A percentile compares a stretch with the other conserved stretches of the same genome.
Conservation (phyloP, 139 green algal species). For the Raphidocelis subcapitata region DNA sequence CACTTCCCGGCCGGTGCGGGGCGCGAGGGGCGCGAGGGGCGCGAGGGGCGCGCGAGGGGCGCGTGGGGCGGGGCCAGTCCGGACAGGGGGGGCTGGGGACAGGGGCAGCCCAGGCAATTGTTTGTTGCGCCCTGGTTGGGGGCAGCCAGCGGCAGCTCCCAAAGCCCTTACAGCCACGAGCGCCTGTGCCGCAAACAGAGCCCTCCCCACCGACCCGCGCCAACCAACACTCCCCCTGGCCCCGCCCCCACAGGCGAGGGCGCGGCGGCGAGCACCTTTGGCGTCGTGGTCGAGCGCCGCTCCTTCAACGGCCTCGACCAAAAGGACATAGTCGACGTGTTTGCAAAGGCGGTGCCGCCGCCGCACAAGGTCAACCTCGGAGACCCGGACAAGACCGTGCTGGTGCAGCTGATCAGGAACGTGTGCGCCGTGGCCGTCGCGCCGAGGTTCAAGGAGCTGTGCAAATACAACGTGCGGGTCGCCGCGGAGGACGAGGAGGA, state of each 20-base stretch:
- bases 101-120: too few relatives aligned
- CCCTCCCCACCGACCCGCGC: too few relatives aligned
- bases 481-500: slow-evolving; percentile 34
- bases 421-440: slow-evolving; percentile 35
- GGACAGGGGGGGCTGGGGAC: too few relatives aligned
- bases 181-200: too few relatives aligned
- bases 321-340: slow-evolving; percentile 42
- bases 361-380: slow-evolving; percentile 59
- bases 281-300: slow-evolving; percentile 57
- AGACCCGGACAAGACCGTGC: slow-evolving; percentile 28
- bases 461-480: slow-evolving; percentile 40
- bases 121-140: too few relatives aligned
- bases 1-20: slow-evolving; percentile 36
- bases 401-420: slow-evolving; percentile 56
- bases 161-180: too few relatives aligned
- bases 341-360: slow-evolving; percentile 39
- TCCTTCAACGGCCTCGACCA: slow-evolving; percentile 41
- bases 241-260: slow-evolving; percentile 9
- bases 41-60: too few relatives aligned
- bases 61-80: too few relatives aligned
- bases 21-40: too few relatives aligned
- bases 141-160: too few relatives aligned
- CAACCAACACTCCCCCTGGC: neutral
- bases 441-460: slow-evolving; percentile 38
- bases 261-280: slow-evolving; percentile 29